Evolutionary conservation across 1,284 basidiomycete genomes (phyloP).

Genomic region (Heterobasidion occidentale): DNA sequence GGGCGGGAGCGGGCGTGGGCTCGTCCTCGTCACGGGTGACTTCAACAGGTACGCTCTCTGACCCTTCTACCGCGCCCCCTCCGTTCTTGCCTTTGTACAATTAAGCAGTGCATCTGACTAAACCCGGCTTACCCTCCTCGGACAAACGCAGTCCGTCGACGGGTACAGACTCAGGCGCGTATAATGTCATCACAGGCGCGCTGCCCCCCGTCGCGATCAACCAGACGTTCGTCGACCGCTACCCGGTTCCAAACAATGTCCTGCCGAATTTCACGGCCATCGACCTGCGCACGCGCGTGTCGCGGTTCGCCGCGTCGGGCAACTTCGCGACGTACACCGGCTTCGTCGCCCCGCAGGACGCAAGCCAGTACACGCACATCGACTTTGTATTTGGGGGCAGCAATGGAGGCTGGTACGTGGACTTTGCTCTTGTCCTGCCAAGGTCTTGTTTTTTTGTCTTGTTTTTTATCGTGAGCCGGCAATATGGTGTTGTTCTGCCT

Average conservation of each 20-base stretch:
- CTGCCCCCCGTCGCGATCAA: slow-evolving; percentile 32
- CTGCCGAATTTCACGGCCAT: slow-evolving; percentile 32
- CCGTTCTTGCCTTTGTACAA: background rate
- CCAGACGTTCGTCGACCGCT: slow-evolving; percentile 34
- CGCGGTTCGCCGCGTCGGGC: slow-evolving; percentile 31
- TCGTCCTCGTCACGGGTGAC: slow-evolving; percentile 45
- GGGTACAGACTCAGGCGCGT: slow-evolving; percentile 39
- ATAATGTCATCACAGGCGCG: slow-evolving; percentile 39
- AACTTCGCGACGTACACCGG: slow-evolving; percentile 51
- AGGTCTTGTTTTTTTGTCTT: background rate
- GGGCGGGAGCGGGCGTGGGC: slow-evolving; percentile 17
- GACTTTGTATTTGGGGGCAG: slow-evolving; percentile 48
- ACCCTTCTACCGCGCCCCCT: background rate
- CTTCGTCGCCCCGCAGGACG: slow-evolving; percentile 32
- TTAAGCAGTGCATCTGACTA: background rate
- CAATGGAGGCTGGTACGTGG: slow-evolving; percentile 38
- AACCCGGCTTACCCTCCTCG: background rate
- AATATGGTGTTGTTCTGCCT: no score
- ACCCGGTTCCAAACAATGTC: slow-evolving; percentile 23
- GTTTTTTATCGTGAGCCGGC: background rate
- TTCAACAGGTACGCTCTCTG: slow-evolving; percentile 29
- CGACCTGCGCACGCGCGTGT: slow-evolving; percentile 34
- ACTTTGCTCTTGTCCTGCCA: background rate
- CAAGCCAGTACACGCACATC: slow-evolving; percentile 33
- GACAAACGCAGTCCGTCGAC: slow-evolving; percentile 25